Base-by-base conservation (phyloP, 2,329 filamentous ascomycete genomes). In the Pestalotiopsis sp. region DNA sequence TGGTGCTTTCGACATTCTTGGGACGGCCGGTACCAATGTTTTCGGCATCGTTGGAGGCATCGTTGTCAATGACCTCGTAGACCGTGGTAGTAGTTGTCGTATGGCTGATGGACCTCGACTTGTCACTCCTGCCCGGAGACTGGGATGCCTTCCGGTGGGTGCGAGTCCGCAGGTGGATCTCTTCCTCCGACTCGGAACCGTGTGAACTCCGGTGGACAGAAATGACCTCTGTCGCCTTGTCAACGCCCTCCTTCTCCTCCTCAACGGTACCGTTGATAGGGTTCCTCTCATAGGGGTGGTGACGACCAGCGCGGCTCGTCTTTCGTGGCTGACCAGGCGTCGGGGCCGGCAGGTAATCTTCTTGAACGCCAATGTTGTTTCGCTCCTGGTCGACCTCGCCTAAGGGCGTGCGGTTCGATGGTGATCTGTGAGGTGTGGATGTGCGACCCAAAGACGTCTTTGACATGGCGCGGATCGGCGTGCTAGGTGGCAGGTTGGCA, bases 311-410 rank as follows among this genome's bases (percentile, higher is more conserved):
- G 68, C 93, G 90, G 72, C 91, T 91, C 17, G 92, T 92, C 85
- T 99, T 98, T 71, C 96, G 90, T 36, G 96, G 96, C 79, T 99
- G 96, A 2, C 96, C 96, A 0, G 96, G 96, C 4, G 96, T 99
- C 3, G 96, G 96, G 0, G 95, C 95, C 2, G 96, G 96, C 4
- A 99, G 88, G 74, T 97, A 97, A 77, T 98, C 95, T 72, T 98
- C 94, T 76, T 93, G 89, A n/a, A 90, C 87, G 64, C 88, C 87
- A 72, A 88, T 85, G 73, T 88, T 90, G 76, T 86, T 88, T 75
- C 86, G 83, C 74, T 98, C 97, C 72, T 93, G 89, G 75, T 97
- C 93, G 71, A 99, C 93, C 81, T 99, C 96, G 66, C 95, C 95
- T n/a, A 99, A 88, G 3, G 96, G 95, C 39, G 93, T 90, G 68